A percentile compares a stretch with the other conserved stretches of the same genome.
Evolutionary conservation across 768 basidiomycete species (phyloP).

Genomic region (Podaxis pistillaris): DNA sequence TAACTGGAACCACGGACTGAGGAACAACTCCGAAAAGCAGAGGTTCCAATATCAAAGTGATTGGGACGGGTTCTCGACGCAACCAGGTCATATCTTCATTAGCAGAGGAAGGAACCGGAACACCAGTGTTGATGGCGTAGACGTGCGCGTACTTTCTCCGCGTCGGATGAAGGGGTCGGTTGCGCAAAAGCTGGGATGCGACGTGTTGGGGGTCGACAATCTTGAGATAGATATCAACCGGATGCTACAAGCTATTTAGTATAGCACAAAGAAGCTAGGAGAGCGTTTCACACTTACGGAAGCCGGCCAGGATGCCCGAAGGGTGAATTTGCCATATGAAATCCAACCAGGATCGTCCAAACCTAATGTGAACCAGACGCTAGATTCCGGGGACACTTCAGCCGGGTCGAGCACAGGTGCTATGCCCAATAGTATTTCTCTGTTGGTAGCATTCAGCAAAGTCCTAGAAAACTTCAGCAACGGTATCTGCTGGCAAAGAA

Average conservation of each 20-base stretch:
- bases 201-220: constrained; percentile 31
- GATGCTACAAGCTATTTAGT: constrained; percentile 21
- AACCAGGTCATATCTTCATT: constrained; percentile 17
- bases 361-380: constrained; percentile 46
- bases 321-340: constrained; percentile 42
- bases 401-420: constrained; percentile 11
- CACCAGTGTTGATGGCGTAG: constrained; percentile 50
- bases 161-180: constrained; percentile 8
- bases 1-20: constrained; percentile 42
- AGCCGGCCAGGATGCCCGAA: constrained; percentile 56
- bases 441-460: constrained; percentile 28
- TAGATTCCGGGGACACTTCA: constrained; percentile 36
- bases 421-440: constrained; percentile 36
- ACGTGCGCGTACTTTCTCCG: constrained; percentile 58
- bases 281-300: constrained; percentile 36
- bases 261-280: not conserved
- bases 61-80: constrained; percentile 37
- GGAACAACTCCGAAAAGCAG: constrained; percentile 59
- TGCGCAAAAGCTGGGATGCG: constrained; percentile 6
- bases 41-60: constrained; percentile 58
- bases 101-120: constrained; percentile 39
- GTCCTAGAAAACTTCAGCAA: constrained; percentile 31
- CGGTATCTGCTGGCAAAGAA: not conserved
- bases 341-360: constrained; percentile 40
- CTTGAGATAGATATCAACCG: constrained; percentile 26